Percentiles rank a stretch among this genome's conserved stretches.
Conservation (phyloP, 352 stramenopile species). For the Globisporangium paddicum region DNA sequence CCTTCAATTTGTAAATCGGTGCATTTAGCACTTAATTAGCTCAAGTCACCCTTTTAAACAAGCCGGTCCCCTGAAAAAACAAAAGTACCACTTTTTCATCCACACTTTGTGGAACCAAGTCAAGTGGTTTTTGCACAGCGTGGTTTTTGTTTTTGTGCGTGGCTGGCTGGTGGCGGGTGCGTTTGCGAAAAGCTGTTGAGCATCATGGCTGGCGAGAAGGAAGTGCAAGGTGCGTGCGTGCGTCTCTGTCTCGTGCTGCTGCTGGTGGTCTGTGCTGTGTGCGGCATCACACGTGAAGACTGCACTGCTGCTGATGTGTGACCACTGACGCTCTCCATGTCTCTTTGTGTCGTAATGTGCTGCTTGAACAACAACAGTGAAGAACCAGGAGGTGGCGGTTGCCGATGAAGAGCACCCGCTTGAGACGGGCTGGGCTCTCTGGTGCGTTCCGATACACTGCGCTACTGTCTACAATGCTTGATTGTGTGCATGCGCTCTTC, state of each 20-base stretch:
- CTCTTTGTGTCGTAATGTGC: neutral
- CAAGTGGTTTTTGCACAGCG: too few species aligned
- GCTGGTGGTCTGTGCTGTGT: neutral
- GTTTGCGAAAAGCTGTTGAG: conserved; percentile 13
- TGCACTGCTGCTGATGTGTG: neutral
- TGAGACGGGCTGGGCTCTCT: conserved; percentile 88
- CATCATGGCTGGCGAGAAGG: conserved; percentile 13
- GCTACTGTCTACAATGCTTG: neutral
- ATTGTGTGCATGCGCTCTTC: neutral
- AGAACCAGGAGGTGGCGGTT: conserved; percentile 10
- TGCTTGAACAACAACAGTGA: conserved; percentile 4
- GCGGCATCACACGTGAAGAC: too few species aligned
- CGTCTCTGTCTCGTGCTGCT: neutral
- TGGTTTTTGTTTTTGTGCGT: neutral
- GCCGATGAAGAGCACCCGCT: conserved; percentile 77
- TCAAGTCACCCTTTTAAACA: too few species aligned
- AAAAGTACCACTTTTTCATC: neutral
- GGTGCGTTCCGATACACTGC: conserved; percentile 30
- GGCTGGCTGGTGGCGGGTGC: conserved; percentile 9
- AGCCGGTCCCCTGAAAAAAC: too few species aligned
- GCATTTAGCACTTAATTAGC: too few species aligned
- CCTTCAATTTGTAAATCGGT: too few species aligned
- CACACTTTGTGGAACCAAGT: too few species aligned
- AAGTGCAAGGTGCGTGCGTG: conserved; percentile 9
- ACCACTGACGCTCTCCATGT: neutral